Base-by-base conservation (phyloP, 495 filamentous ascomycete genomes). In the Parathielavia appendiculata region DNA sequence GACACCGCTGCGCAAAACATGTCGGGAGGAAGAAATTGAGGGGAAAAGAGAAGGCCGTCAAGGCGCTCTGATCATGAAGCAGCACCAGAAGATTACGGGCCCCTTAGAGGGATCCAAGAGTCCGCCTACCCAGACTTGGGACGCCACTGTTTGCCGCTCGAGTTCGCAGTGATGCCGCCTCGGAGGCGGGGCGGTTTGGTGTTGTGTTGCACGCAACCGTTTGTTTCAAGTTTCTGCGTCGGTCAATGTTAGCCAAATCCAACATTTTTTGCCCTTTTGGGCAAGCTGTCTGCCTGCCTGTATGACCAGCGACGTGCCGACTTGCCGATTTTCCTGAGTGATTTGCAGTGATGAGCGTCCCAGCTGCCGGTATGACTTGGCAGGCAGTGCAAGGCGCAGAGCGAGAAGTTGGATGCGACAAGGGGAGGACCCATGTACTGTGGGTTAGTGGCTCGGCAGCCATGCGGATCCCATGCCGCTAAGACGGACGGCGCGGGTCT, bases 251-350 rank as follows among this genome's bases (percentile, higher is more conserved):
- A 30, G 11, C 38, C 36, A 8, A 20, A 35, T 35, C 14, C 6
- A 6, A 30, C 26, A 0, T 17, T 13, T 13, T 30, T 39, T 14
- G 4, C 19, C n/a, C 7, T 1, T 46, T 19, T 54, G 26, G 13
- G 13, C 38, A 19, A 38, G 38, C 38, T 32, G 30, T 17, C 6
- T 10, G 40, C 17, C 44, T 44, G 39, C 39, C 23, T 30, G 13
- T 39, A 46, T 55, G 39, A 44, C 52, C n/a, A 17, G 26, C 9
- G 26, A 2, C 41, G 54, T 58, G 60, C 60, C 60, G 60, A 20
- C 43, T 54, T 54, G 48, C 60, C 54, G 59, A 36, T n/a, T 58
- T 54, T 20, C 46, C 36, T 38, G 30, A 57, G 44, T 34, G 59
- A 61, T 61, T 61, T 41, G 38, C 53, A 38, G 32, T 47, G 53